A percentile compares a stretch with the other conserved stretches of the same genome.
phyloP scores from a whole-genome alignment of 1,284 basidiomycete genomes.

The Cystobasidium slooffiae region DNA sequence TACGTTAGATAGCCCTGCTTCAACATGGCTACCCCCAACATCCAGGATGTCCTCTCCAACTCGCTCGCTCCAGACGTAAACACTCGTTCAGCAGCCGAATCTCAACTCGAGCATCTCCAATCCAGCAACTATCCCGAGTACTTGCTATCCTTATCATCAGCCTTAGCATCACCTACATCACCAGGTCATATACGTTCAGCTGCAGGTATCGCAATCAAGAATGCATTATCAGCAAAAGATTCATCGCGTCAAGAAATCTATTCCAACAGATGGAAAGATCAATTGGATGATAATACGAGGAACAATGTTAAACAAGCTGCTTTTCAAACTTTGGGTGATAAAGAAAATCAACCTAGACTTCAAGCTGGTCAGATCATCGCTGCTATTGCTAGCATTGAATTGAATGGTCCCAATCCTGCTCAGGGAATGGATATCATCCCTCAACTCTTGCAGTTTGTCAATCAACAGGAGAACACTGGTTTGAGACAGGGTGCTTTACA shows the following conservation, averaged over 20 bases:
- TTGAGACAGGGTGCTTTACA: slow-evolving; percentile 88
- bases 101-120: slow-evolving; percentile 81
- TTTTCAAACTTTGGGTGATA: slow-evolving; percentile 78
- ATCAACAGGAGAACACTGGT: slow-evolving; percentile 66
- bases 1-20: neutral
- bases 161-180: slow-evolving; percentile 71
- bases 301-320: slow-evolving; percentile 86
- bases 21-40: slow-evolving; percentile 28
- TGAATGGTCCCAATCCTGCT: slow-evolving; percentile 66
- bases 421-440: slow-evolving; percentile 92
- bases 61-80: slow-evolving; percentile 82
- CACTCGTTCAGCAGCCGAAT: slow-evolving; percentile 84
- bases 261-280: slow-evolving; percentile 77
- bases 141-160: slow-evolving; percentile 81
- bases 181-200: slow-evolving; percentile 84
- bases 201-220: slow-evolving; percentile 95
- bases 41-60: slow-evolving; percentile 77
- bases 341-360: slow-evolving; percentile 73
- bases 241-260: slow-evolving; percentile 74
- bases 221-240: slow-evolving; percentile 86
- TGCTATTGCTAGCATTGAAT: slow-evolving; percentile 89
- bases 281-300: slow-evolving; percentile 69
- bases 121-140: slow-evolving; percentile 87
- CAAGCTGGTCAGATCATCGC: slow-evolving; percentile 92
- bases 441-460: slow-evolving; percentile 80